Percentiles rank a stretch among this genome's conserved stretches.
phyloP scores from a whole-genome alignment of 2,329 filamentous ascomycete genomes.

The Penicillium crustosum region DNA sequence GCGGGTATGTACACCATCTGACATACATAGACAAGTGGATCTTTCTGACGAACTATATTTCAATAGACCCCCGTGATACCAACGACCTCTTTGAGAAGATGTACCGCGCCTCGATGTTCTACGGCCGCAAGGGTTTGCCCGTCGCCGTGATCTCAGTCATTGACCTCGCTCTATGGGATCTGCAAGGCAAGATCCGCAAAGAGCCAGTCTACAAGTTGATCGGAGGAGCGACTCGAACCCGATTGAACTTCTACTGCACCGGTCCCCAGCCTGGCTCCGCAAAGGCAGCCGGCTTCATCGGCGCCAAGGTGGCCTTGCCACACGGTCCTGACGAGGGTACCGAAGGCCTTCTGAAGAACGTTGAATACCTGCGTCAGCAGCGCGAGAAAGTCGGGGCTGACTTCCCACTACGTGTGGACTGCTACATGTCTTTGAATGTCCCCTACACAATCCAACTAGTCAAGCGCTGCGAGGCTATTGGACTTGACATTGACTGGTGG shows the following conservation, averaged over 20 bases:
- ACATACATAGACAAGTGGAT: not conserved
- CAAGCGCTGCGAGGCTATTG: conserved; percentile 73
- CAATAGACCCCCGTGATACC: conserved; percentile 77
- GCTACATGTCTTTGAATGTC: conserved; percentile 95
- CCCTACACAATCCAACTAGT: conserved; percentile 89
- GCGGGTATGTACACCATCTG: conserved; percentile 52
- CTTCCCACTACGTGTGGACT: conserved; percentile 92
- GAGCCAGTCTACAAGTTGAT: conserved; percentile 95
- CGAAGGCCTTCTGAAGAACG: conserved; percentile 79
- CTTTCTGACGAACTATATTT: not conserved
- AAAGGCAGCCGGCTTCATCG: conserved; percentile 84
- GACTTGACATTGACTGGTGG: conserved; percentile 94
- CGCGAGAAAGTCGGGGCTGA: conserved; percentile 81
- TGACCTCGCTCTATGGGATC: conserved; percentile 88
- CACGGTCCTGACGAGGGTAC: conserved; percentile 87
- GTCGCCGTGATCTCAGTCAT: conserved; percentile 92
- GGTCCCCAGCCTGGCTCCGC: conserved; percentile 79
- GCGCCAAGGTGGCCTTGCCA: conserved; percentile 84
- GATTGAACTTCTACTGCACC: conserved; percentile 91
- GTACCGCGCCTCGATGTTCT: conserved; percentile 96
- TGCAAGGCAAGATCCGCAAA: conserved; percentile 84
- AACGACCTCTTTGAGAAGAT: conserved; percentile 94
- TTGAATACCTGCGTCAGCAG: conserved; percentile 83
- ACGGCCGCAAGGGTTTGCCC: conserved; percentile 87
- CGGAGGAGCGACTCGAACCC: conserved; percentile 80